Percentiles rank a stretch among this genome's conserved stretches.
phyloP scores from a whole-genome alignment of 129 eudicot genomes.

The Escallonia rubra region DNA sequence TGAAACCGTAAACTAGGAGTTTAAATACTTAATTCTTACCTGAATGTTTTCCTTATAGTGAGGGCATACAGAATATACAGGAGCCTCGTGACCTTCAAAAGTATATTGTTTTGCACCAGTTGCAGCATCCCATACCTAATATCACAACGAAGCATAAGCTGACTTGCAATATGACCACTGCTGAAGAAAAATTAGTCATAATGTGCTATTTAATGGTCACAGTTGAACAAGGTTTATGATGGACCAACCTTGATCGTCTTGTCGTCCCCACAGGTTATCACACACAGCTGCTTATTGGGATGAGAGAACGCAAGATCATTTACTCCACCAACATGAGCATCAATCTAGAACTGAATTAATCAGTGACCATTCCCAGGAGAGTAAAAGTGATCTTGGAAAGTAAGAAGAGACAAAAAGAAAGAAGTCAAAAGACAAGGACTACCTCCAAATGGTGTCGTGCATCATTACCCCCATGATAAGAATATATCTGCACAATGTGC shows the following conservation, averaged over 20 bases:
- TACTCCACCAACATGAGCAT: conserved; percentile 93
- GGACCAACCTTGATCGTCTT: conserved; percentile 69
- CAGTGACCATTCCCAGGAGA: conserved; percentile 5
- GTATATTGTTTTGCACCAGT: conserved; percentile 64
- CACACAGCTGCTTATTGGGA: conserved; percentile 88
- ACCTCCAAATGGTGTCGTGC: conserved; percentile 82
- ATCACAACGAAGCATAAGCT: conserved; percentile 8
- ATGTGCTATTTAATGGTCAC: neutral
- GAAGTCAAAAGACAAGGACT: neutral
- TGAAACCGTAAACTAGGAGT: neutral
- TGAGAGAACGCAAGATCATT: conserved; percentile 88
- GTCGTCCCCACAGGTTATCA: conserved; percentile 90
- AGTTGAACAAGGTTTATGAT: neutral
- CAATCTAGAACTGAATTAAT: conserved; percentile 41
- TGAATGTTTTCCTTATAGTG: conserved; percentile 85
- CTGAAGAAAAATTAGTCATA: neutral
- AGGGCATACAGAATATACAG: conserved; percentile 88
- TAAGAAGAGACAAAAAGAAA: neutral
- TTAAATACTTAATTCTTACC: conserved; percentile 31
- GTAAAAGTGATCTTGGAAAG: neutral
- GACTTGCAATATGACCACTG: neutral
- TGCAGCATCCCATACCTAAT: conserved; percentile 81
- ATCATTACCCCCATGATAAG: conserved; percentile 71
- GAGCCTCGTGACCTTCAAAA: conserved; percentile 88
- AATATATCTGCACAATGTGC: conserved; percentile 83